These are phyloP conservation scores for Thelonectria olida DNA, from an alignment of 2,329 filamentous ascomycete genomes.

Conservation along the genomic window DNA sequence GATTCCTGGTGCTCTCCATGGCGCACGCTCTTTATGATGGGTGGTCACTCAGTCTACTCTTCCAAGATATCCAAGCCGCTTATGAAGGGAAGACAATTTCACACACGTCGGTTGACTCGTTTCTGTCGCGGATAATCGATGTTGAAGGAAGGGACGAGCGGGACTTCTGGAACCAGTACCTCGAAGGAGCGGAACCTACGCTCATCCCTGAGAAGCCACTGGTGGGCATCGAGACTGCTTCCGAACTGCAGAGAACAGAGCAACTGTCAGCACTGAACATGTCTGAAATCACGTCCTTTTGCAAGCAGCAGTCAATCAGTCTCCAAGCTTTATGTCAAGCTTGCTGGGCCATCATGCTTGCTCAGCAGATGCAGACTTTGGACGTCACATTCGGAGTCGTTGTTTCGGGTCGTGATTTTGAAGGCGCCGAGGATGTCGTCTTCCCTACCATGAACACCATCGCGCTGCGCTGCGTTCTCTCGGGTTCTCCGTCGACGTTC, in stretches of 20 bases:
- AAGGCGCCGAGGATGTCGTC: constrained; percentile 71
- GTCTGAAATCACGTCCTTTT: constrained; percentile 59
- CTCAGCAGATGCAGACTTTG: constrained; percentile 68
- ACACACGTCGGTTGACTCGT: constrained; percentile 59
- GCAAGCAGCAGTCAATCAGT: constrained; percentile 73
- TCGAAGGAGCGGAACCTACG: constrained; percentile 61
- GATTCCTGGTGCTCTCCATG: constrained; percentile 72
- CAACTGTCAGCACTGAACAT: constrained; percentile 5
- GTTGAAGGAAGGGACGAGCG: constrained; percentile 33
- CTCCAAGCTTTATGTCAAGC: constrained; percentile 80
- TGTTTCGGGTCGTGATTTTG: constrained; percentile 83
- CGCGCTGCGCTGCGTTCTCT: constrained; percentile 75
- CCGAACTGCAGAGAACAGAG: constrained; percentile 27
- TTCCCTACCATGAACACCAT: constrained; percentile 97
- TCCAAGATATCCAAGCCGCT: constrained; percentile 73
- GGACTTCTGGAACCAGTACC: constrained; percentile 77
- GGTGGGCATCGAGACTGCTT: background rate
- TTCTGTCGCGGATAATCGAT: constrained; percentile 52
- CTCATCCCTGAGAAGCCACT: constrained; percentile 34
- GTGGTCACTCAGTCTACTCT: constrained; percentile 80
- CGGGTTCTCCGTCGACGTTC: constrained; percentile 72
- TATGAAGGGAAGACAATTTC: constrained; percentile 59
- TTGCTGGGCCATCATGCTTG: constrained; percentile 78
- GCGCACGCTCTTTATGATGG: constrained; percentile 92
- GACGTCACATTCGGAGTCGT: constrained; percentile 87